Evolutionary conservation across 441 rosid species (phyloP), one percentile per base, ranked within the genome.

Genomic region (Theobroma grandiflorum): DNA sequence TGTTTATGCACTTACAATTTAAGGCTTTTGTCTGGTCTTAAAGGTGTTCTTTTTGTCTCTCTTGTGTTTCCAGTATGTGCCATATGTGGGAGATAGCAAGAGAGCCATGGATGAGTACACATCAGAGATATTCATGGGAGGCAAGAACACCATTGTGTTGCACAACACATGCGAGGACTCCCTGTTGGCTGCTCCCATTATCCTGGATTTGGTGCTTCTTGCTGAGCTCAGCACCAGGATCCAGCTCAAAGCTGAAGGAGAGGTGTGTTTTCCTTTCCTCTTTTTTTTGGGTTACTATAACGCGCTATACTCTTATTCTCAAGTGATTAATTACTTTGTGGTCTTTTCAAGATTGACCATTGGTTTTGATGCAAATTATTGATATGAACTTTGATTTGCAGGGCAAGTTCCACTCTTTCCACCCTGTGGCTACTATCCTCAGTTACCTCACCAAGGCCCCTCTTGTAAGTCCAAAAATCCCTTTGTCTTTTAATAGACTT

Each of bases 91-190:
- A 3, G 99, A 96, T 84, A 96, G 98, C 92, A 96, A 96, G 89
- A 88, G 99, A 80, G 99, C 99, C 18, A 91, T 96, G 99, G 99
- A 96, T 72, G 99, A 96, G 87, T 96, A 94, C 89, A 93, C 93
- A 4, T 96, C 99, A 3, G 98, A 96, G 90, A 96, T 96, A 63
- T 96, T 96, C 92, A 88, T 96, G 95, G 99, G 99, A 77, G 99
- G 99, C 68, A 87, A 80, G 80, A 96, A 37, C 92, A 96, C 98
- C 22, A 94, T 96, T 43, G 99, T 92, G 75, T 76, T 96, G 85
- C 99, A 96, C 89, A 96, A 93, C 83, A 94, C 97, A 0, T 96
- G 99, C 38, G 99, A 96, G 84, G 98, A 96, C 83, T 96, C 99
- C 35, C 98, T 96, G 57, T 81, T 96, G 88, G 99, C 99, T 55